phyloP scores from a whole-genome alignment of 805 yeast species.

The Blastobotrys terrestris region DNA sequence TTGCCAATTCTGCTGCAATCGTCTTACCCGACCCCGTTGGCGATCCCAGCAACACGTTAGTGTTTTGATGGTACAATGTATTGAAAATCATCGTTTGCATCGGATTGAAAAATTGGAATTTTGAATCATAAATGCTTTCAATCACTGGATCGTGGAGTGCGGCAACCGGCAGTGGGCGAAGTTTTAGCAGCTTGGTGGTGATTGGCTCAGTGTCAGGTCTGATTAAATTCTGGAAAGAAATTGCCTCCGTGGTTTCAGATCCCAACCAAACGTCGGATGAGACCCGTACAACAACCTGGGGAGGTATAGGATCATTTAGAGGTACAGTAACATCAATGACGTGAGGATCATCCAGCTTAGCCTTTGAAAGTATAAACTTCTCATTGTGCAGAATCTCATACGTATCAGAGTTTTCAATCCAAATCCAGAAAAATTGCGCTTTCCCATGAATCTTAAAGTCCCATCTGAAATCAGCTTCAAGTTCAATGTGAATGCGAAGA shows the following conservation, averaged over 20 bases:
- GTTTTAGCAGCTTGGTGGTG: conserved; percentile 67
- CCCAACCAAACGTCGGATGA: conserved; percentile 89
- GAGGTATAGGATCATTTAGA: conserved; percentile 78
- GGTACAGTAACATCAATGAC: conserved; percentile 92
- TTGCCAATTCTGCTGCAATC: conserved; percentile 92
- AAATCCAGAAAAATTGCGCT: conserved; percentile 84
- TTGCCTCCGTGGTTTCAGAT: conserved; percentile 63
- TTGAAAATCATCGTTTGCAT: conserved; percentile 98
- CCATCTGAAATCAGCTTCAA: conserved; percentile 82
- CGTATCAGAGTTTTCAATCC: conserved; percentile 80
- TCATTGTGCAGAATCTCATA: conserved; percentile 75
- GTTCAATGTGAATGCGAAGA: conserved; percentile 64
- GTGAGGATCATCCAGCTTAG: conserved; percentile 49
- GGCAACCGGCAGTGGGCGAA: conserved; percentile 80
- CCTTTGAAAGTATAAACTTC: conserved; percentile 60
- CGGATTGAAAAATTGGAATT: conserved; percentile 87
- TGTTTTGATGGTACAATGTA: conserved; percentile 70
- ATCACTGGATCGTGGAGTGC: conserved; percentile 67
- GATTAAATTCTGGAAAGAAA: conserved; percentile 85
- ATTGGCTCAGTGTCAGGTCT: conserved; percentile 84
- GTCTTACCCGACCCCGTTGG: conserved; percentile 99
- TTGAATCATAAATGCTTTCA: conserved; percentile 59
- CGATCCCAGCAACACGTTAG: conserved; percentile 87
- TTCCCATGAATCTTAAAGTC: conserved; percentile 74
- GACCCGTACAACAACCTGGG: conserved; percentile 74